phyloP scores from a whole-genome alignment of 1,284 basidiomycete genomes.

The Tremellales sp. region DNA sequence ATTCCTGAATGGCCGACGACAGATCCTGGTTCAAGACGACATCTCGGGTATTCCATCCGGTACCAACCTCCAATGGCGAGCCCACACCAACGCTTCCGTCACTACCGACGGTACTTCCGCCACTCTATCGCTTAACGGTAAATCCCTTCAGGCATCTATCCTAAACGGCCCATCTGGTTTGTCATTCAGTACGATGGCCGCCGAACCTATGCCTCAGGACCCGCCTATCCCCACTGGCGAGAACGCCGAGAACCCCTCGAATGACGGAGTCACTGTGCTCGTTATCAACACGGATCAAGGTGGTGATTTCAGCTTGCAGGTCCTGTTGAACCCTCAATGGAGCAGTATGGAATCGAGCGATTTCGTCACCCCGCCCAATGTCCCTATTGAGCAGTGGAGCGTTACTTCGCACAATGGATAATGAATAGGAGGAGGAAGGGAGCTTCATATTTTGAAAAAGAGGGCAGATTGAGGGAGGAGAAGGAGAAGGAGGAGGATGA shows the following conservation, averaged over 20 bases:
- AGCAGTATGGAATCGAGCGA: conserved; percentile 57
- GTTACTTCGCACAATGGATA: conserved; percentile 64
- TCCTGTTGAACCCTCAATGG: conserved; percentile 85
- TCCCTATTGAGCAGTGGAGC: conserved; percentile 65
- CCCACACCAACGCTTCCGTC: conserved; percentile 73
- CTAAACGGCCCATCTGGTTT: conserved; percentile 51
- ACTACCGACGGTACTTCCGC: conserved; percentile 56
- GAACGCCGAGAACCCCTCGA: conserved; percentile 48
- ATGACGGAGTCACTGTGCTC: conserved; percentile 75
- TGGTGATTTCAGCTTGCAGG: conserved; percentile 67
- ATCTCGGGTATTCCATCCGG: conserved; percentile 55
- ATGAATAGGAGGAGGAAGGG: background rate
- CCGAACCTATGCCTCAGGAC: conserved; percentile 58
- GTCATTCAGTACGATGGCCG: conserved; percentile 32
- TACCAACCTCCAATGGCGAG: conserved; percentile 73
- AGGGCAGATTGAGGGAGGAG: background rate
- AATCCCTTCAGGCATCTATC: conserved; percentile 55
- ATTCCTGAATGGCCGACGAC: conserved; percentile 76
- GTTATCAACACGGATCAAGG: conserved; percentile 63
- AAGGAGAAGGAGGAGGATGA: too few species aligned
- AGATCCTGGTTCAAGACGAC: conserved; percentile 90
- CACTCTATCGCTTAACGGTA: conserved; percentile 61
- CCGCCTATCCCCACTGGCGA: conserved; percentile 57
- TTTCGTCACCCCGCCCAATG: conserved; percentile 63
- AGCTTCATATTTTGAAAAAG: too few species aligned